Base-by-base conservation (phyloP, 2,329 filamentous ascomycete genomes). In the Onygenales sp. region DNA sequence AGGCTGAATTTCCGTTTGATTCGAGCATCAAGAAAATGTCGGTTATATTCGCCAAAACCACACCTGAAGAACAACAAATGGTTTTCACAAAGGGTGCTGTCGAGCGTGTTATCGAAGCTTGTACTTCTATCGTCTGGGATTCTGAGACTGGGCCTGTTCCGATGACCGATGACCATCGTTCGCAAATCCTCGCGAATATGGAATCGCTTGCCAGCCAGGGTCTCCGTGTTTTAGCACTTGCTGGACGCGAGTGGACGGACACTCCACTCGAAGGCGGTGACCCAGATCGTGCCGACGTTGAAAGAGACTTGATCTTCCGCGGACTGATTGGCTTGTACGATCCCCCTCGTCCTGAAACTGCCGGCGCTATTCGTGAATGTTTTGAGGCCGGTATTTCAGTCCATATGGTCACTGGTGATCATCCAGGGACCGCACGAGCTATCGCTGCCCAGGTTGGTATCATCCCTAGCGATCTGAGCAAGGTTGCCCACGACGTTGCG, bases 291-390 rank as follows among this genome's bases (percentile, higher is more conserved):
- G 70, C 74, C 5, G 70, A 77, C 4, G 78, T 92, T 11, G 89
- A 94, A 65, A 73, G 74, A 37, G 75, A 81, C 33, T 79, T 95
- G 34, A 79, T 77, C 2, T 87, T 94, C 56, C 79, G 88, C 11
- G 91, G 90, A n/a, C 78, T 95, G 8, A 84, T 87, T 48, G 89
- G 88, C 53, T 85, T 95, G 57, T 92, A 93, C 65, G 89, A 95
- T 60, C 89, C 89, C 3, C 89, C 88, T 52, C 87, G 89, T 1
- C 81, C 83, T 2, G 89, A 94, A 70, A 90, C 89, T 0, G 86
- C 84, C 21, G 78, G 76, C 1, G 84, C 87, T 6, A 87, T 91
- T 54, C 75, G 75, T 21, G 79, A 85, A 63, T 89, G 86, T 62
- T 81, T 85, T 52, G 77, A 77, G 45, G 87, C 87, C 31, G 87